Evolutionary conservation across 2,329 filamentous ascomycete genomes (phyloP), one percentile per base, ranked within the genome.

Genomic region (Fusarium duplospermum): DNA sequence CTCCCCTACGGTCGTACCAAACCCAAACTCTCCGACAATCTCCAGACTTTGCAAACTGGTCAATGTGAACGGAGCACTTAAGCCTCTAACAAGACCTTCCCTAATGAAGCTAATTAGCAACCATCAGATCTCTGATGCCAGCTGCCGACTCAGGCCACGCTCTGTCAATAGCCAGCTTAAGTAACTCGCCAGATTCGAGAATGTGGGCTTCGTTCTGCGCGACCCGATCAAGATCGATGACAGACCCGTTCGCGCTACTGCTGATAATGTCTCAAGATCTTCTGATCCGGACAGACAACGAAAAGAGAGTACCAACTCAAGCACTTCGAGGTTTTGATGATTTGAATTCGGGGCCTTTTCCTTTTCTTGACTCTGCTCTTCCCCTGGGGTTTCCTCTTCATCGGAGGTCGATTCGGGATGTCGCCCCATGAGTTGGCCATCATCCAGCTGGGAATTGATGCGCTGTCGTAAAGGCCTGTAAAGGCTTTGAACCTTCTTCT

Each of bases 251-350:
- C 18, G 4, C 20, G 4, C n/a, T n/a, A 20, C 18, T 40, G 38
- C 2, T 4, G 2, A 40, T 8, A n/a, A n/a, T n/a, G 18, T 0
- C 9, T n/a, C 4, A 4, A 6, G 18, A 11, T 11, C 0, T 40
- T 40, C 29, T n/a, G n/a, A n/a, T n/a, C n/a, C n/a, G n/a, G n/a
- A n/a, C n/a, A n/a, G n/a, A n/a, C n/a, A n/a, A n/a, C n/a, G n/a
- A n/a, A n/a, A n/a, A n/a, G n/a, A n/a, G n/a, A n/a, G n/a, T n/a
- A n/a, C n/a, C n/a, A n/a, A n/a, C n/a, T n/a, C n/a, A n/a, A n/a
- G n/a, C n/a, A n/a, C n/a, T n/a, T n/a, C n/a, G n/a, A n/a, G n/a
- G n/a, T n/a, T n/a, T n/a, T n/a, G n/a, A n/a, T n/a, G n/a, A n/a
- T n/a, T n/a, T n/a, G n/a, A n/a, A n/a, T n/a, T n/a, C n/a, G n/a